Evolutionary conservation across 2,329 filamentous ascomycete genomes (phyloP).

Genomic region (Ascochyta fabae): DNA sequence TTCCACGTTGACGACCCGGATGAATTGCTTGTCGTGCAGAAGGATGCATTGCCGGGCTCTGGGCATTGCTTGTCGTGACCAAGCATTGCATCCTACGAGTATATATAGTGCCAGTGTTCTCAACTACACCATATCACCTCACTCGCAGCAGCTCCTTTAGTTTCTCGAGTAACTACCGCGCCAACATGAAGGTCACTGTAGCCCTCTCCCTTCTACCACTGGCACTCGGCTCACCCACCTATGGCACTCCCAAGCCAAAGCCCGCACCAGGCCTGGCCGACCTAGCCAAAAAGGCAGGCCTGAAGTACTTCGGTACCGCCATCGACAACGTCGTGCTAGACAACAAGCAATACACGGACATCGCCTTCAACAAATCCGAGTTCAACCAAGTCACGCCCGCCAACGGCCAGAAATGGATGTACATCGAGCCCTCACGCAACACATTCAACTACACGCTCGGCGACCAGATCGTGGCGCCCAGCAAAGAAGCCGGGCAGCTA

Average conservation of each 20-base stretch:
- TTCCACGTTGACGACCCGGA: conserved; percentile 13
- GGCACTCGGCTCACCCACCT: conserved; percentile 27
- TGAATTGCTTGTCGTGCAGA: conserved; percentile 21
- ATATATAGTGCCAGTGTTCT: background rate
- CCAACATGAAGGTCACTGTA: conserved; percentile 36
- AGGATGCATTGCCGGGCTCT: conserved; percentile 7
- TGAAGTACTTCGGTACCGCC: conserved; percentile 64
- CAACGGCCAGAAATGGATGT: conserved; percentile 70
- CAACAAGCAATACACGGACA: conserved; percentile 62
- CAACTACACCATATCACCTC: background rate
- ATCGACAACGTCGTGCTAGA: conserved; percentile 59
- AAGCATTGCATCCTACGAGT: conserved; percentile 1
- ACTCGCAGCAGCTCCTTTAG: background rate
- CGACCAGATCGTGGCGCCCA: conserved; percentile 56
- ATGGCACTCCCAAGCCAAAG: conserved; percentile 14
- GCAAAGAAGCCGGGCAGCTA: conserved; percentile 52
- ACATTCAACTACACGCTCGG: conserved; percentile 65
- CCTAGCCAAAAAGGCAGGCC: conserved; percentile 62
- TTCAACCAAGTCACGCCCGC: conserved; percentile 71
- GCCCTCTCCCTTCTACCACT: conserved; percentile 27
- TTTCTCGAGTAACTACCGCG: too few species aligned
- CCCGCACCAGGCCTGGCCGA: conserved; percentile 53
- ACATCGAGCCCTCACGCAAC: conserved; percentile 63
- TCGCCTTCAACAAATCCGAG: conserved; percentile 62
- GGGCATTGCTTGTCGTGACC: conserved; percentile 8